Conservation (phyloP, 208 protist species). For the Crithidia thermophila region DNA sequence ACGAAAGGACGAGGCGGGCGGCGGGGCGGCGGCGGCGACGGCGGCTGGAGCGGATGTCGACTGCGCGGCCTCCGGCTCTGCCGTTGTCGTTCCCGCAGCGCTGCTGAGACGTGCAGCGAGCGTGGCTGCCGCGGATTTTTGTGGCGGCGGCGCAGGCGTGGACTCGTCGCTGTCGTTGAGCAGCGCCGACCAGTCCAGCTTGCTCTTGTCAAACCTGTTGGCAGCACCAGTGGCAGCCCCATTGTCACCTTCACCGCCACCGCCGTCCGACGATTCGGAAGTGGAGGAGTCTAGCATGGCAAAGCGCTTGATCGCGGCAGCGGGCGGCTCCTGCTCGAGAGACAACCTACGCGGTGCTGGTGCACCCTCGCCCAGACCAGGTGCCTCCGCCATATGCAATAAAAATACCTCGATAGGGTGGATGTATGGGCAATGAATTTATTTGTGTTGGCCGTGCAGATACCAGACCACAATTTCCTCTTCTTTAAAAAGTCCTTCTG, state of each 20-base stretch:
- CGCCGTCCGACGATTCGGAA: neutral
- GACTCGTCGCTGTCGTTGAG: slow-evolving; percentile 21
- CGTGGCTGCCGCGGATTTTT: neutral
- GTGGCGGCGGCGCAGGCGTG: neutral
- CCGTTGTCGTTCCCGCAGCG: neutral
- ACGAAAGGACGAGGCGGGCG: neutral
- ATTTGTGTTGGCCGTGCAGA: no score
- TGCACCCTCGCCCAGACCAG: no score
- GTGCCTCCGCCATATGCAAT: no score
- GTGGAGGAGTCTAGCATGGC: slow-evolving; percentile 27
- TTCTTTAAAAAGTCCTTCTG: no score
- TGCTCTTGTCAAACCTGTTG: slow-evolving; percentile 5
- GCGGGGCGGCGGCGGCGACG: neutral
- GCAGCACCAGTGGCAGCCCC: neutral
- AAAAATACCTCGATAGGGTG: no score
- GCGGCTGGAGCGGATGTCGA: neutral
- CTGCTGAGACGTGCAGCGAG: neutral
- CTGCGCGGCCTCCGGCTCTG: no score
- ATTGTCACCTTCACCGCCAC: neutral
- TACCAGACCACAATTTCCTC: no score
- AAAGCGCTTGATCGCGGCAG: slow-evolving; percentile 29
- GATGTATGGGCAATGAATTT: no score
- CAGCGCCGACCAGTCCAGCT: slow-evolving; percentile 18
- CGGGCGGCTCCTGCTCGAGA: slow-evolving; percentile 1
- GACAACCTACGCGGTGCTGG: neutral